phyloP scores from a whole-genome alignment of 306 rosid species.

The Cicer judaicum region DNA sequence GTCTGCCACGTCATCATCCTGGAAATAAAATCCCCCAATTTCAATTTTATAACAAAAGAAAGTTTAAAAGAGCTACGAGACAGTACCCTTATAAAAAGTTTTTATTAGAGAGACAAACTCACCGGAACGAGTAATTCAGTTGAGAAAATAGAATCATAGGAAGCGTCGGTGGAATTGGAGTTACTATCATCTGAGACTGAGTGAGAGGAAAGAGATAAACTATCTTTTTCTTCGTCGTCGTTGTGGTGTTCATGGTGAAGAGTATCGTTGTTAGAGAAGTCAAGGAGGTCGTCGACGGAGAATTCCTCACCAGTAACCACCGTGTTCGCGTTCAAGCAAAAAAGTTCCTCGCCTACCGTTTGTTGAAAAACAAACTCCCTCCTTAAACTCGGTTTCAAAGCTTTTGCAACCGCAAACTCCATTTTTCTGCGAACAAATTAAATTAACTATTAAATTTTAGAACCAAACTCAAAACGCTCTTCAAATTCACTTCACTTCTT shows the following conservation, averaged over 20 bases:
- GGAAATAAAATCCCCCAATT: conserved; percentile 26
- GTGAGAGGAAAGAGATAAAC: conserved; percentile 52
- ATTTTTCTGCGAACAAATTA: conserved; percentile 59
- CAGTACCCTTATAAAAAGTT: too few relatives aligned
- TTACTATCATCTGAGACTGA: conserved; percentile 49
- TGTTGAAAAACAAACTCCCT: conserved; percentile 62
- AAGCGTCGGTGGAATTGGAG: conserved; percentile 58
- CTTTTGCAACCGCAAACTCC: conserved; percentile 71
- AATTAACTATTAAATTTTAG: conserved; percentile 25
- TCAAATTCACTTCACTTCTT: not conserved
- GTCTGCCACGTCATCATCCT: conserved; percentile 81
- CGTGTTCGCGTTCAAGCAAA: conserved; percentile 43
- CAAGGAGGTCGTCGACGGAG: conserved; percentile 76
- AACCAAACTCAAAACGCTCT: not conserved
- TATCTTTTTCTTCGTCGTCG: conserved; percentile 47
- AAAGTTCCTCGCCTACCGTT: conserved; percentile 51
- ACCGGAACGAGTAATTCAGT: conserved; percentile 80
- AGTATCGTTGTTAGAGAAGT: conserved; percentile 68
- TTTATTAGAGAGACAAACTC: conserved; percentile 7
- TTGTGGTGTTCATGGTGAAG: conserved; percentile 48
- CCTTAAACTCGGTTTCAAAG: conserved; percentile 75
- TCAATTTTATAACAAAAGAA: not conserved
- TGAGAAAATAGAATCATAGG: conserved; percentile 57
- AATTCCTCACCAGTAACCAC: conserved; percentile 72
- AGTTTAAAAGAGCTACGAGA: not conserved